Evolutionary conservation across 2,329 filamentous ascomycete species (phyloP).

Genomic region (Chrysoporthe puriensis): DNA sequence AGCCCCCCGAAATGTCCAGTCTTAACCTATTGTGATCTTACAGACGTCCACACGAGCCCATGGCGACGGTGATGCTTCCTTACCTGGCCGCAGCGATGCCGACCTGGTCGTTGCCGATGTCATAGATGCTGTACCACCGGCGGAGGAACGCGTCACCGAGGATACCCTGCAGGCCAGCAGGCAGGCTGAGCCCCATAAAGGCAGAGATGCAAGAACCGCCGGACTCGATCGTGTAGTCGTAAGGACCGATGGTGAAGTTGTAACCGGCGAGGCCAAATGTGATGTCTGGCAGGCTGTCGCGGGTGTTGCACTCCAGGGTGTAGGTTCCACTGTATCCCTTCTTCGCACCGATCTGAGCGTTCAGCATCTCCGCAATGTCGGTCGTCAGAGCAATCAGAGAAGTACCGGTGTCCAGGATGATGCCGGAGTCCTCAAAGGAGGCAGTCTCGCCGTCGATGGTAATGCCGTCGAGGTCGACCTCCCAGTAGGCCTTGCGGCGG

Average conservation of each 20-base stretch:
- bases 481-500: constrained; percentile 99
- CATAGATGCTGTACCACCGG: constrained; percentile 94
- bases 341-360: constrained; percentile 97
- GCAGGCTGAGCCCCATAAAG: constrained; percentile 96
- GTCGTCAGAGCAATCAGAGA: constrained; percentile 94
- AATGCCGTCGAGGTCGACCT: constrained; percentile 94
- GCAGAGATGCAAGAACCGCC: constrained; percentile 95
- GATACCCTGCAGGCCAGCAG: constrained; percentile 84
- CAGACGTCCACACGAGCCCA: neutral
- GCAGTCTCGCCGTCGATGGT: constrained; percentile 83
- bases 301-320: constrained; percentile 85
- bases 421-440: constrained; percentile 91
- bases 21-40: constrained; percentile 21
- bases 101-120: constrained; percentile 86
- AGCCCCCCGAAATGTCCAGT: neutral
- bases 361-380: constrained; percentile 91
- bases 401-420: constrained; percentile 97
- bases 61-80: neutral
- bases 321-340: constrained; percentile 98
- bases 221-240: constrained; percentile 95
- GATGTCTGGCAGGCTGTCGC: constrained; percentile 82
- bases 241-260: constrained; percentile 87
- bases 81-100: constrained; percentile 83
- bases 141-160: constrained; percentile 86
- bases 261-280: constrained; percentile 88